Evolutionary conservation across 1,284 basidiomycete species (phyloP), one percentile per base, ranked within the genome.

Genomic region (Leccinum griseonigrum): DNA sequence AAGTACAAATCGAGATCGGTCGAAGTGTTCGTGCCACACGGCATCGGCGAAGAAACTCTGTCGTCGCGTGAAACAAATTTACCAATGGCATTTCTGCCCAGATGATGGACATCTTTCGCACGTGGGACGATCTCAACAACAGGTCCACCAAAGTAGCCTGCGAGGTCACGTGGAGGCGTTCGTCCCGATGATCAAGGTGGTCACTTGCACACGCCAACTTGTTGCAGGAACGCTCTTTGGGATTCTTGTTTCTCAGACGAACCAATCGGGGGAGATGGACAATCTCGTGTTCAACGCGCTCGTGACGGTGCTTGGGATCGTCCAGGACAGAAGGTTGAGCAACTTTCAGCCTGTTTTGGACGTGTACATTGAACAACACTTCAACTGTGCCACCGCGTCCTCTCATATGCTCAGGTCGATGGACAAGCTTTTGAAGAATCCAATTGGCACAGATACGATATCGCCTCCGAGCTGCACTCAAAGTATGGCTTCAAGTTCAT

Each of bases 401-500:
- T 88, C 88, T 16, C 92, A 90, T 69, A 88, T 97, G 68, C 85
- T 96, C 46, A 86, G 85, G 62, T 92, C 94, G 5, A 92, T 98
- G 91, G 91, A 93, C 70, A 83, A 85, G 18, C 85, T 98, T 6
- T 82, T 98, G 57, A 80, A 80, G 28, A 85, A 91, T 63, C 94
- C 94, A 0, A 85, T 87, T 0, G 83, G 86, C 7, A 80, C 83
- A 10, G 93, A 95, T 34, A 87, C 84, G 3, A 93, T 91, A 0
- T 88, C 90, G 26, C 82, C 83, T 98, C 58, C 88, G 96, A 43
- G 87, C 94, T 1, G 91, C 95, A 13, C 82, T 99, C 67, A 98
- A 98, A 75, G 96, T 98, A 22, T 97, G 95, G 94, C 67, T 94
- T 98, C 85, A 92, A 93, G 72, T 94, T 98, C 75, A 92, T 98